These are phyloP conservation scores for Lachnellula hyalina DNA, from an alignment of 2,329 filamentous ascomycete genomes.

Conservation along the genomic window DNA sequence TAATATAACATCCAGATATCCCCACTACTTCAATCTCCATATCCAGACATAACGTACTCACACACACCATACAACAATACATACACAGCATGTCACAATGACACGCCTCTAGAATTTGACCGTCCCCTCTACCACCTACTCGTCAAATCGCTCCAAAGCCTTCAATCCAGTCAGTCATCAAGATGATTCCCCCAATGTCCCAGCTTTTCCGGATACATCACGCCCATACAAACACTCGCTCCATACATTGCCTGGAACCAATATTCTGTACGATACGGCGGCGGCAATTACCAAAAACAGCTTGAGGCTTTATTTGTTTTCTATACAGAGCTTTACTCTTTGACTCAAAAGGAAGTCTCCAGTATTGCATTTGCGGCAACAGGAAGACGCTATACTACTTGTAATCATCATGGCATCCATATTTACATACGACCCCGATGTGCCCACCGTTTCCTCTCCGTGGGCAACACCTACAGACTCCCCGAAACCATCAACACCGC, in stretches of 20 bases:
- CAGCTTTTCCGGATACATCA: conserved; percentile 35
- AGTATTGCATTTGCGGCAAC: too few species aligned
- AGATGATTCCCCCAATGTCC: conserved; percentile 46
- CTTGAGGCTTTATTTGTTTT: background rate
- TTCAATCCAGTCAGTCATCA: conserved; percentile 28
- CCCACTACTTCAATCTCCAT: background rate
- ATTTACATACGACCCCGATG: conserved; percentile 89
- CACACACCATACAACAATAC: background rate
- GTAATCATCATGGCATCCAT: conserved; percentile 71
- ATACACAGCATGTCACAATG: background rate
- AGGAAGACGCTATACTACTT: background rate
- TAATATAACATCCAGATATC: too few species aligned
- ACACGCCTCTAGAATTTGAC: background rate
- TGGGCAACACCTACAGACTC: conserved; percentile 61
- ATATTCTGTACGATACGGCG: conserved; percentile 14
- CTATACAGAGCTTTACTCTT: background rate
- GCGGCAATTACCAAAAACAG: conserved; percentile 9
- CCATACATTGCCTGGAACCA: conserved; percentile 33
- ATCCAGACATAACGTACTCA: background rate
- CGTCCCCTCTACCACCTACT: background rate
- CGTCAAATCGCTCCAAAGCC: background rate
- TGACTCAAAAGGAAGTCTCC: too few species aligned
- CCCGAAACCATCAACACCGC: conserved; percentile 25
- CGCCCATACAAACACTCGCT: conserved; percentile 45
- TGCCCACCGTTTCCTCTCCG: conserved; percentile 81